phyloP scores from a whole-genome alignment of 192 early-diverging fungal genomes.

The Backusella westeae region DNA sequence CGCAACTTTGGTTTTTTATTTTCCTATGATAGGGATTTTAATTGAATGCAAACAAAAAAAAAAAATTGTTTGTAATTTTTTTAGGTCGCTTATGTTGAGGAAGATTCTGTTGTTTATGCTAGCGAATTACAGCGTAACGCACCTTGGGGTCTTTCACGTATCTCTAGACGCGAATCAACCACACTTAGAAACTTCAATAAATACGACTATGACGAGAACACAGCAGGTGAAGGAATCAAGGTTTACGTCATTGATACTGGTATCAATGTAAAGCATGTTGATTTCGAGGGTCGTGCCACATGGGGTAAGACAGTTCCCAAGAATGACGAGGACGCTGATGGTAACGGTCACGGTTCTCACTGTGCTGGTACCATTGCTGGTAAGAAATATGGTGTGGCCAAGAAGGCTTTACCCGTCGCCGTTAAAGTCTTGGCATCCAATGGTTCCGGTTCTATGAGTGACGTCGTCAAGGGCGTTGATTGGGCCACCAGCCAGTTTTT shows the following conservation, averaged over 20 bases:
- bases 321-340: conserved; percentile 61
- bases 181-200: conserved; percentile 59
- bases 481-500: conserved; percentile 63
- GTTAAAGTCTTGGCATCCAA: conserved; percentile 92
- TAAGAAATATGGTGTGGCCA: conserved; percentile 84
- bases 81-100: conserved; percentile 79
- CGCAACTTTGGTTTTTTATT: neutral
- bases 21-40: neutral
- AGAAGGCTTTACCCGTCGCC: conserved; percentile 79
- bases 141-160: conserved; percentile 86
- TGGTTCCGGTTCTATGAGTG: conserved; percentile 83
- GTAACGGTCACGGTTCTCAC: conserved; percentile 86
- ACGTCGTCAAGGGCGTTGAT: conserved; percentile 79
- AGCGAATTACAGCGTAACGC: conserved; percentile 64
- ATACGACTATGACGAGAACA: conserved; percentile 70
- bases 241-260: conserved; percentile 98
- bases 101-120: conserved; percentile 76
- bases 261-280: conserved; percentile 75
- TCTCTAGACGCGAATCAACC: conserved; percentile 72
- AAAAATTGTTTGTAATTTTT: neutral
- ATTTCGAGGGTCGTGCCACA: conserved; percentile 88
- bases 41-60: neutral
- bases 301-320: conserved; percentile 79
- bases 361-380: conserved; percentile 88
- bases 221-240: conserved; percentile 76